Evolutionary conservation across 2,329 filamentous ascomycete species (phyloP).

Genomic region (Neofusicoccum kwambonambiense): DNA sequence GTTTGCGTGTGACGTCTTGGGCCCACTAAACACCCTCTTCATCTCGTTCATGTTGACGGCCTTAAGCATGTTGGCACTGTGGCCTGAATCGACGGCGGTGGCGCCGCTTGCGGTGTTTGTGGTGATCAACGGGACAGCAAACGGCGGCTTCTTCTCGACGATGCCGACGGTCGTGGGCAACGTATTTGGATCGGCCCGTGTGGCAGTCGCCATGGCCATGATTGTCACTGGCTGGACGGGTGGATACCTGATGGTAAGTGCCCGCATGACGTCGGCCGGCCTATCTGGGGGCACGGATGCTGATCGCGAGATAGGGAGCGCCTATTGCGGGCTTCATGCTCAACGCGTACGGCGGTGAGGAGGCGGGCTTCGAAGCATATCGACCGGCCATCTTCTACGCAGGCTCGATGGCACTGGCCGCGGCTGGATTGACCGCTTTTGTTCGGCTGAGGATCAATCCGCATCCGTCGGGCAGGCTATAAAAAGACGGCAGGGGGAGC

Average conservation of each 20-base stretch:
- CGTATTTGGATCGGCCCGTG: slow-evolving; percentile 56
- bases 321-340: slow-evolving; percentile 21
- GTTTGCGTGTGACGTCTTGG: slow-evolving; percentile 41
- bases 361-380: slow-evolving; percentile 20
- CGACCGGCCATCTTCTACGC: slow-evolving; percentile 22
- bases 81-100: slow-evolving; percentile 58
- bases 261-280: slow-evolving; percentile 32
- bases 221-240: slow-evolving; percentile 60
- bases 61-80: slow-evolving; percentile 60
- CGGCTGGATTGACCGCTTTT: slow-evolving; percentile 18
- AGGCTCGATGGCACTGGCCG: slow-evolving; percentile 19
- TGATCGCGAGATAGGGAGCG: slow-evolving; percentile 18
- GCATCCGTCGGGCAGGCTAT: slow-evolving; percentile 17
- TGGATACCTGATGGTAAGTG: slow-evolving; percentile 50
- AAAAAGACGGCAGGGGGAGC: neutral
- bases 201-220: slow-evolving; percentile 61
- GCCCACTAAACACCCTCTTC: slow-evolving; percentile 38
- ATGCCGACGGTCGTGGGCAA: slow-evolving; percentile 63
- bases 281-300: neutral
- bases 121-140: slow-evolving; percentile 59
- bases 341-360: slow-evolving; percentile 19
- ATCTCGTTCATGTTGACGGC: slow-evolving; percentile 53
- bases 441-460: slow-evolving; percentile 20
- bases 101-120: slow-evolving; percentile 57
- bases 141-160: slow-evolving; percentile 63